Evolutionary conservation across 2,329 filamentous ascomycete species (phyloP), one percentile per base, ranked within the genome.

Genomic region (Cercospora sp.): DNA sequence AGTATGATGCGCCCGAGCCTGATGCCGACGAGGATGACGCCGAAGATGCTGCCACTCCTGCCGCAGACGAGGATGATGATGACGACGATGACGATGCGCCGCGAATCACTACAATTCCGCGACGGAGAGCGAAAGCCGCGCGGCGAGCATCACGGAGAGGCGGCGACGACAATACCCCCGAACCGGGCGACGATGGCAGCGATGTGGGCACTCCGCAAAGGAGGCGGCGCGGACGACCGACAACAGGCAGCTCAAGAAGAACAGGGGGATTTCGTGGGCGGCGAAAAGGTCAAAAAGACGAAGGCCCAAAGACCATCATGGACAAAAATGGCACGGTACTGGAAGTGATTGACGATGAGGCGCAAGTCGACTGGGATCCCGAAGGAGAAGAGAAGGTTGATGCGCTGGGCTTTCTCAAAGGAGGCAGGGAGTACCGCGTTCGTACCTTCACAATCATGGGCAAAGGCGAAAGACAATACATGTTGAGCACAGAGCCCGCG

Each of bases 401-500:
- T 81, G 94, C 94, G 82, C 81, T 91, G 74, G 95, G 95, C 32
- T 89, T 92, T 75, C 86, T 99, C 3, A 85, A 89, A 70, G 95
- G 88, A 30, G 94, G 90, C 4, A 88, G 95, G 74, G 93, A 98
- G 76, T 99, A 99, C 80, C 90, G 95, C 30, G 97, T 97, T 77
- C 91, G 95, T 69, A 97, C 94, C 1, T 99, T 99, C 80, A 97
- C 91, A 7, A 91, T 99, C 71, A 86, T 89, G 18, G 93, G 92
- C 65, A 89, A 94, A 72, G 93, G 91, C 43, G 87, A 94, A 61
- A 85, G 94, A 66, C 88, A 97, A 10, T 99, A 99, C 87, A 99
- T 99, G 95, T 83, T 99, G 81, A 98, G 95, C 3, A 99, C 95
- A 4, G 95, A 99, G 78, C 96, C 95, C 5, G 95, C 95, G 26